Evolutionary conservation across 805 yeast species (phyloP).

Genomic region (Candida methanosorbosa): DNA sequence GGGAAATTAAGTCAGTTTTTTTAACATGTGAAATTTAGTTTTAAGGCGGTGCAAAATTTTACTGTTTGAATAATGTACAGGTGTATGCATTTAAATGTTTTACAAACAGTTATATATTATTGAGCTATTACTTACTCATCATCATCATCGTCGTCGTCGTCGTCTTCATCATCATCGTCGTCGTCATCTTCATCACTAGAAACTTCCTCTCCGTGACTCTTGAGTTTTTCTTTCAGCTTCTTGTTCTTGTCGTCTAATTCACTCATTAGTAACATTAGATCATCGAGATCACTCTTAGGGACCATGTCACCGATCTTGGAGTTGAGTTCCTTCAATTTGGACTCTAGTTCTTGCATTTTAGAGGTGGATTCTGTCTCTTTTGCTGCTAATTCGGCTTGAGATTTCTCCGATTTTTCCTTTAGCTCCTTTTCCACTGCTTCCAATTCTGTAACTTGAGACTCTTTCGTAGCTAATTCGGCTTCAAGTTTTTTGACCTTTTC

Average conservation of each 20-base stretch:
- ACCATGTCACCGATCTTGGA: conserved; percentile 20
- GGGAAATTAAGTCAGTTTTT: too few relatives aligned
- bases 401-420: conserved; percentile 7
- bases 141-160: conserved; percentile 5
- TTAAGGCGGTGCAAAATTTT: too few relatives aligned
- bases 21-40: too few relatives aligned
- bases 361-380: conserved; percentile 2
- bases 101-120: too few relatives aligned
- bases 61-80: too few relatives aligned
- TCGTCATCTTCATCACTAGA: conserved; percentile 67
- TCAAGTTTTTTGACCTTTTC: not conserved
- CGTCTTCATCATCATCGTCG: conserved; percentile 28
- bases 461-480: conserved; percentile 1
- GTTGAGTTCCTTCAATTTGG: conserved; percentile 1
- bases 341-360: conserved; percentile 2
- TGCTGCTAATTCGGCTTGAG: conserved; percentile 2
- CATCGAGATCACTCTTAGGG: conserved; percentile 55
- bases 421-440: conserved; percentile 3
- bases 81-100: too few relatives aligned
- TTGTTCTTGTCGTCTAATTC: conserved; percentile 66
- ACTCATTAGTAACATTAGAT: conserved; percentile 63
- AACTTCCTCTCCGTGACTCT: conserved; percentile 53
- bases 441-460: not conserved
- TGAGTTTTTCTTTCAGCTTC: conserved; percentile 45
- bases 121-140: too few relatives aligned